Evolutionary conservation across 2,329 filamentous ascomycete genomes (phyloP), one percentile per base, ranked within the genome.

Genomic region (Arthrocladium fulminans): DNA sequence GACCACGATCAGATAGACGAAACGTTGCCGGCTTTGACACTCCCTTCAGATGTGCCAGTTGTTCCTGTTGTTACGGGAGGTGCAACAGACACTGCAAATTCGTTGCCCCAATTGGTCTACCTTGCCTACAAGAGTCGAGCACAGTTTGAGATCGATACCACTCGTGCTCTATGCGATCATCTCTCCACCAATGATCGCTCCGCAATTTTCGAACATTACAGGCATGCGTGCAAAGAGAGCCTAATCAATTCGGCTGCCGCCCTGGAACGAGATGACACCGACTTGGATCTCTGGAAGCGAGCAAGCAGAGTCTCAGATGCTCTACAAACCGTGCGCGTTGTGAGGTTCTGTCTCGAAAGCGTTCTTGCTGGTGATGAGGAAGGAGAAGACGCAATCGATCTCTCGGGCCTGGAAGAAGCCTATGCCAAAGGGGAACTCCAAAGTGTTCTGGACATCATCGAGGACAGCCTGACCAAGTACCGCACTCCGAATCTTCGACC

Each of bases 51-150:
- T 30, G 27, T 53, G 3, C 50, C 54, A 23, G 54, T 54, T 13
- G 55, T 65, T 47, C 47, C 62, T 8, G 58, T 67, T 23, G 67
- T 74, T 6, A 70, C 76, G 22, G 76, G 77, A 23, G 77, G 77
- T 50, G 79, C 81, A 43, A 78, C 79, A 42, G 88, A 94, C 55
- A 80, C 81, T 2, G 86, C 83, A 13, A 92, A 84, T 61, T 90
- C 84, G 42, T 71, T 97, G 8, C 83, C 87, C 0, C 89, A 96
- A 61, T 88, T 94, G 9, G 75, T 97, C 17, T 96, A 95, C 60
- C 76, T 98, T 6, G 86, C 90, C 1, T 88, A 94, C 72, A 98
- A 97, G 66, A 98, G 97, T 59, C 83, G 90, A 67, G 92, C 88
- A 35, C 87, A 97, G 61, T 96, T 94, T 61, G 73, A 84, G 50